Evolutionary conservation across 345 rosid species (phyloP).

Genomic region (Salix purpurea): DNA sequence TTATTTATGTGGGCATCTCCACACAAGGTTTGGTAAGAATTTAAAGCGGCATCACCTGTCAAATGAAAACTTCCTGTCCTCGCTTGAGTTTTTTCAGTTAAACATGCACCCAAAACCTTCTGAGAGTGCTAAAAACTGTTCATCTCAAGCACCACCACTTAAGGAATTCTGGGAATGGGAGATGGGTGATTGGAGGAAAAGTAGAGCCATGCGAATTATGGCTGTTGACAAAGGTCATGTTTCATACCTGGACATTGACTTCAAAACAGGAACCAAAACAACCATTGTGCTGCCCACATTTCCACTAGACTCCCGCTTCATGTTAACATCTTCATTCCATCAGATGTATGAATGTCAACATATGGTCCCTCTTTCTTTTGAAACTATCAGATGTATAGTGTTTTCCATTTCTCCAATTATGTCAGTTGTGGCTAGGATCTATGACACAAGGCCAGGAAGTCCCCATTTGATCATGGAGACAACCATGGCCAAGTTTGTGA

Average conservation of each 20-base stretch:
- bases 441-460: slow-evolving; percentile 60
- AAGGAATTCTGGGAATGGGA: slow-evolving; percentile 98
- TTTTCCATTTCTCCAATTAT: slow-evolving; percentile 60
- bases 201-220: slow-evolving; percentile 71
- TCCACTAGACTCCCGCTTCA: slow-evolving; percentile 90
- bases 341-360: slow-evolving; percentile 58
- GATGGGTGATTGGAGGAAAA: slow-evolving; percentile 97
- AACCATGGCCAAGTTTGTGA: slow-evolving; percentile 53
- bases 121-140: slow-evolving; percentile 45
- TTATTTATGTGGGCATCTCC: slow-evolving; percentile 90
- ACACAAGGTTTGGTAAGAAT: slow-evolving; percentile 75
- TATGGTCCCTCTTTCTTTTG: slow-evolving; percentile 70
- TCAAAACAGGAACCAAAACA: slow-evolving; percentile 50
- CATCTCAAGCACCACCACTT: slow-evolving; percentile 45
- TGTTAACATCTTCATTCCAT: slow-evolving; percentile 59
- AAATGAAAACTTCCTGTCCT: slow-evolving; percentile 30
- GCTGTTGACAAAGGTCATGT: slow-evolving; percentile 88
- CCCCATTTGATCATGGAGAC: slow-evolving; percentile 60
- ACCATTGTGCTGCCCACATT: slow-evolving; percentile 77
- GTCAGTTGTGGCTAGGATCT: slow-evolving; percentile 72
- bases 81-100: slow-evolving; percentile 57
- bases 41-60: slow-evolving; percentile 72
- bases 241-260: slow-evolving; percentile 69
- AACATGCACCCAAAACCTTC: slow-evolving; percentile 51
- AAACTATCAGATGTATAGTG: slow-evolving; percentile 74